Percentiles rank a stretch among this genome's conserved stretches.
These are phyloP conservation scores for Saccharomyces cerevisiae DNA, from an alignment of 805 yeast genomes.

Conservation along the genomic window DNA sequence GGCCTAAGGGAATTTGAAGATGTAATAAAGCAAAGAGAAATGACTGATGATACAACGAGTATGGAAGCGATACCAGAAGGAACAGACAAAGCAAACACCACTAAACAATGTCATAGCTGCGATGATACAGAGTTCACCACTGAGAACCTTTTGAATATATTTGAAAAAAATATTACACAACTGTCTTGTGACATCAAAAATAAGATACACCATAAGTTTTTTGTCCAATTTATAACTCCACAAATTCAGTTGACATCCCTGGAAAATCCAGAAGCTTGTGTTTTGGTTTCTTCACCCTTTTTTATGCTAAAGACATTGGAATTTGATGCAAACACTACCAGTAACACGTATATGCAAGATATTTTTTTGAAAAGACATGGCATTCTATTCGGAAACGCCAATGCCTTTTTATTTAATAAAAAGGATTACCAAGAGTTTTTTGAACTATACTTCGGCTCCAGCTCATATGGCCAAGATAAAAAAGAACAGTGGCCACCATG, in stretches of 20 bases:
- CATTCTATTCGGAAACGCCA: conserved; percentile 57
- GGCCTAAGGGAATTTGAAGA: conserved; percentile 45
- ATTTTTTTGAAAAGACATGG: conserved; percentile 63
- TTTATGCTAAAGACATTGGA: conserved; percentile 64
- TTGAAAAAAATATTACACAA: conserved; percentile 45
- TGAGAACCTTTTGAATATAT: conserved; percentile 21
- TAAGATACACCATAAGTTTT: conserved; percentile 45
- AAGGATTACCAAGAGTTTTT: conserved; percentile 37
- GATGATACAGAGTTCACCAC: conserved; percentile 5
- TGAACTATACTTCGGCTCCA: conserved; percentile 37
- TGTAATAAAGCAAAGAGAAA: conserved; percentile 31
- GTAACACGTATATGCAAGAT: conserved; percentile 37
- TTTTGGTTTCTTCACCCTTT: conserved; percentile 64
- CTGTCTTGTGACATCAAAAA: conserved; percentile 30
- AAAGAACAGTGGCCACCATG: conserved; percentile 77
- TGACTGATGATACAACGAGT: conserved; percentile 5
- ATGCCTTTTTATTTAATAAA: conserved; percentile 57
- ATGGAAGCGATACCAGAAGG: neutral
- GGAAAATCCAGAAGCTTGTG: conserved; percentile 46
- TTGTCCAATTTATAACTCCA: conserved; percentile 65
- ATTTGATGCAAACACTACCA: conserved; percentile 41
- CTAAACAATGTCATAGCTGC: neutral
- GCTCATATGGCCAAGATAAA: conserved; percentile 51
- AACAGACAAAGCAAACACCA: neutral
- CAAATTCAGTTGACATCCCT: conserved; percentile 65